These are phyloP conservation scores for Eudorina sp. DNA, from an alignment of 139 green algal genomes.

Conservation along the genomic window DNA sequence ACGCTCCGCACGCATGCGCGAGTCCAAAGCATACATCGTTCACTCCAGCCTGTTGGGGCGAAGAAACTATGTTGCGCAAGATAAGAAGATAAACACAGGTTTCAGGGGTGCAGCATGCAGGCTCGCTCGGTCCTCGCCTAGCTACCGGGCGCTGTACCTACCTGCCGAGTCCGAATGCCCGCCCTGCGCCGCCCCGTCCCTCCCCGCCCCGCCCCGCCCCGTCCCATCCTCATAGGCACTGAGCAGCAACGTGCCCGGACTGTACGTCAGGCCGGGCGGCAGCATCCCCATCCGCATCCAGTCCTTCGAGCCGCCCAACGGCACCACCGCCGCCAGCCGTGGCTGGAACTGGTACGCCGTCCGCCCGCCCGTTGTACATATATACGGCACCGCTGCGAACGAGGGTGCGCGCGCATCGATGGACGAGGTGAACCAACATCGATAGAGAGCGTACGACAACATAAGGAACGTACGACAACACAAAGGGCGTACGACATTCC, in stretches of 20 bases:
- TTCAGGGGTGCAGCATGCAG: neutral
- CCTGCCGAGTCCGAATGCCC: neutral
- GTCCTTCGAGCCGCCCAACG: neutral
- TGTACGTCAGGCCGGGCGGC: neutral
- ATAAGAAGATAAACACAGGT: neutral
- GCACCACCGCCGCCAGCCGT: neutral
- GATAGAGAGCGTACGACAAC: too few relatives aligned
- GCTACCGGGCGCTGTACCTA: neutral
- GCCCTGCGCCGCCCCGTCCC: too few relatives aligned
- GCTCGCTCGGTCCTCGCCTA: neutral
- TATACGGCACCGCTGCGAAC: neutral
- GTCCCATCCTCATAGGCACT: neutral
- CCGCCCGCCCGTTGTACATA: neutral
- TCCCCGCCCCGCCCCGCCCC: too few relatives aligned
- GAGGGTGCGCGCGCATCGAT: neutral
- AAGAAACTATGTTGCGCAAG: too few relatives aligned
- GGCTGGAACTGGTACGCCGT: conserved; percentile 14
- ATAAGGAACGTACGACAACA: too few relatives aligned
- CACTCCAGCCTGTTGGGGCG: too few relatives aligned
- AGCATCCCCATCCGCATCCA: neutral
- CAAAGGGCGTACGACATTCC: too few relatives aligned
- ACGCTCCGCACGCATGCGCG: too few relatives aligned
- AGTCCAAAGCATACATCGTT: too few relatives aligned
- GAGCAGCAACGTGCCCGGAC: neutral
- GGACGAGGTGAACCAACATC: neutral